Conservation (phyloP, 768 basidiomycete species). For the Macrolepiota albuminosa region DNA sequence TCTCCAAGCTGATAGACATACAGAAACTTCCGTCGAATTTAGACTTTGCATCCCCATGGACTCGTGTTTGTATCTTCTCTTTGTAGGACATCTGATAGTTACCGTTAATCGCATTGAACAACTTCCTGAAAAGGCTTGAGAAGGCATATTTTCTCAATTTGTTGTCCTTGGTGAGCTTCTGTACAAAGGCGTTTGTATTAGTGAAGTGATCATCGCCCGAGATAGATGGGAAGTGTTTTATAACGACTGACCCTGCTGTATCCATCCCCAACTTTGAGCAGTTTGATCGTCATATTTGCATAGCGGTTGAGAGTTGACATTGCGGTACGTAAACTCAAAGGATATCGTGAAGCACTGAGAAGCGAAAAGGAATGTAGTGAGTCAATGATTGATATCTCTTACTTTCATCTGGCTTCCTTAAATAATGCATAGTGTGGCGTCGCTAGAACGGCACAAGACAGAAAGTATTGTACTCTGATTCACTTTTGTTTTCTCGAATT, state of each 20-base stretch:
- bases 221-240: neutral
- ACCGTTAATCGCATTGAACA: neutral
- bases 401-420: neutral
- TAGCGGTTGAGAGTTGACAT: neutral
- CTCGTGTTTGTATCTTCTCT: neutral
- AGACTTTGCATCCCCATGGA: neutral
- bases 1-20: neutral
- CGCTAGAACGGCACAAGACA: too few relatives aligned
- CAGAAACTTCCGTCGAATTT: neutral
- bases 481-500: too few relatives aligned
- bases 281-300: neutral
- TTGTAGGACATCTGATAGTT: neutral
- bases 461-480: too few relatives aligned
- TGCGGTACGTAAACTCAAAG: neutral
- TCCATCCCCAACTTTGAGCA: neutral
- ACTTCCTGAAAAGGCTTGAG: neutral
- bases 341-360: neutral
- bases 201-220: neutral
- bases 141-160: neutral
- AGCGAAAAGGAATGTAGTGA: neutral
- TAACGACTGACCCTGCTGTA: neutral
- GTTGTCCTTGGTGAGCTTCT: neutral
- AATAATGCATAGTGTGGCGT: too few relatives aligned
- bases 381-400: neutral
- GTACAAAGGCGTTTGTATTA: neutral